A percentile compares a stretch with the other conserved stretches of the same genome.
phyloP scores from a whole-genome alignment of 257 asterid genomes.

The Cinchona pubescens region DNA sequence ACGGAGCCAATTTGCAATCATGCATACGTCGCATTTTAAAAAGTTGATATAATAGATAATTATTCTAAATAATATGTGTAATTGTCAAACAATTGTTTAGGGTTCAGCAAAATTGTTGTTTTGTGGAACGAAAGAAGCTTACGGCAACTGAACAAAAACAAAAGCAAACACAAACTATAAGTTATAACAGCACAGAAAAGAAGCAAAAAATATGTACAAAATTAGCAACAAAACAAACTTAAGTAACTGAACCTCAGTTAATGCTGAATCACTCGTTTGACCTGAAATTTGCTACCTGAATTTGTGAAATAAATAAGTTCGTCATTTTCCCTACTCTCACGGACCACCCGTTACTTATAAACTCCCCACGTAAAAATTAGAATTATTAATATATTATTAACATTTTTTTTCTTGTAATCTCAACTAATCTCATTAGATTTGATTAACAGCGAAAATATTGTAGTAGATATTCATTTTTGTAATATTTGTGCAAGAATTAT shows the following conservation, averaged over 20 bases:
- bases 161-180: slow-evolving; percentile 5
- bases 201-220: slow-evolving; percentile 1
- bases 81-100: neutral
- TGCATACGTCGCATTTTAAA: too few species aligned
- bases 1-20: too few species aligned
- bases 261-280: slow-evolving; percentile 59
- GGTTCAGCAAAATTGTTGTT: slow-evolving; percentile 2
- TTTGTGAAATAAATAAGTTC: slow-evolving; percentile 25
- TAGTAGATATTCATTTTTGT: too few species aligned
- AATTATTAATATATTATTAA: too few species aligned
- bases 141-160: slow-evolving; percentile 19
- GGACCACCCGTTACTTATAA: slow-evolving; percentile 22
- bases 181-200: slow-evolving; percentile 11
- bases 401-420: too few species aligned
- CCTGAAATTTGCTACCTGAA: slow-evolving; percentile 45
- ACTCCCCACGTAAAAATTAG: too few species aligned
- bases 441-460: too few species aligned
- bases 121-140: slow-evolving; percentile 1
- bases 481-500: too few species aligned
- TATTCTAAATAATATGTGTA: too few species aligned
- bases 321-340: slow-evolving; percentile 24
- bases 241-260: slow-evolving; percentile 40
- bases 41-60: too few species aligned
- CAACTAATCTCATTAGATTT: too few species aligned
- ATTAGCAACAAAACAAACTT: slow-evolving; percentile 48